These are phyloP conservation scores for Clonostachys chloroleuca DNA, from an alignment of 2,329 filamentous ascomycete genomes.

Conservation along the genomic window DNA sequence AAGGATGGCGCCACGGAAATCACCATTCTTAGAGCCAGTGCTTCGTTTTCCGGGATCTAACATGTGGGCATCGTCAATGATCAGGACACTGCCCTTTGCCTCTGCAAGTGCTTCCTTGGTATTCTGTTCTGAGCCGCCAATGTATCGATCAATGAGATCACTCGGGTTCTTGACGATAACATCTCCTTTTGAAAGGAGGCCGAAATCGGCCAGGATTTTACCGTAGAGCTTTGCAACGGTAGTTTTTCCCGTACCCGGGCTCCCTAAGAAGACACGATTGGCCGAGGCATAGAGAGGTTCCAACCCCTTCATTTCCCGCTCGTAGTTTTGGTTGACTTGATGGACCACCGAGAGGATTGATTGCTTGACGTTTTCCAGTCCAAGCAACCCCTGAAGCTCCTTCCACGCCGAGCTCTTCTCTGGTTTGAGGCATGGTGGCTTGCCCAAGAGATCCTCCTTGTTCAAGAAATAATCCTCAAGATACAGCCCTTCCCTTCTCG, in stretches of 20 bases:
- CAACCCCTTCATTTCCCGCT: constrained; percentile 49
- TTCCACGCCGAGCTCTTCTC: constrained; percentile 45
- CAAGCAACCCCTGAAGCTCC: constrained; percentile 46
- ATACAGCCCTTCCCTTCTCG: constrained; percentile 8
- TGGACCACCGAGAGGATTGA: constrained; percentile 43
- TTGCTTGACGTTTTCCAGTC: constrained; percentile 48
- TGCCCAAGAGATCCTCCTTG: constrained; percentile 54
- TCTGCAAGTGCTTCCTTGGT: constrained; percentile 52
- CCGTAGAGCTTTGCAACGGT: constrained; percentile 60
- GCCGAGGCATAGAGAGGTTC: constrained; percentile 42
- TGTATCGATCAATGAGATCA: constrained; percentile 50
- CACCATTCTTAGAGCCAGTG: constrained; percentile 9
- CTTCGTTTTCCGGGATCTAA: constrained; percentile 10
- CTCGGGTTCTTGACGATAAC: constrained; percentile 55
- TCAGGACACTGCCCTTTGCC: constrained; percentile 54
- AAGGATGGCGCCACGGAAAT: constrained; percentile 48
- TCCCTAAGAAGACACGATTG: constrained; percentile 56
- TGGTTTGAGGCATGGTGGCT: constrained; percentile 38
- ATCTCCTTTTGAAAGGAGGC: constrained; percentile 52
- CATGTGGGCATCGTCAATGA: constrained; percentile 62
- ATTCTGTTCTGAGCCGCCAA: constrained; percentile 52
- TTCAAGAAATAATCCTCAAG: constrained; percentile 44
- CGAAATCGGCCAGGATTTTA: constrained; percentile 53
- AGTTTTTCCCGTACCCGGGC: constrained; percentile 61
- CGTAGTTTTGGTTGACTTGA: constrained; percentile 48